Evolutionary conservation across 2,329 filamentous ascomycete species (phyloP).

Genomic region (Diaporthe vaccinii): DNA sequence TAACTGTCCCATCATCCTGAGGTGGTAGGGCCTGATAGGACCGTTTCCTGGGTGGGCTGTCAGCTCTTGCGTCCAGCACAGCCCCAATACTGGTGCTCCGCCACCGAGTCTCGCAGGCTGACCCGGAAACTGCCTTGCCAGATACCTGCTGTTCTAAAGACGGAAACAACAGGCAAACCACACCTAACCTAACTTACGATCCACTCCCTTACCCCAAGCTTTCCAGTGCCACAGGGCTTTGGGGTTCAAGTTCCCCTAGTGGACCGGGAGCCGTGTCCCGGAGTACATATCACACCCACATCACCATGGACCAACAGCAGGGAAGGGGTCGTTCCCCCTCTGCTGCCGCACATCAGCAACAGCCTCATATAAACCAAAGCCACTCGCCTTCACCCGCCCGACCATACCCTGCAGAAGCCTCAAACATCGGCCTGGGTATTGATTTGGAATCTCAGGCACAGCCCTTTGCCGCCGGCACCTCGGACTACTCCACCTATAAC

Average conservation of each 20-base stretch:
- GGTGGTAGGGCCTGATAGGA: constrained; percentile 40
- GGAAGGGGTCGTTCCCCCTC: constrained; percentile 73
- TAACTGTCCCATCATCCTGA: constrained; percentile 39
- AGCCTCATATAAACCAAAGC: constrained; percentile 75
- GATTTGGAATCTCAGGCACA: constrained; percentile 66
- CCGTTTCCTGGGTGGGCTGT: constrained; percentile 39
- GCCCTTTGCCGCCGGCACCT: constrained; percentile 55
- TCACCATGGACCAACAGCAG: constrained; percentile 66
- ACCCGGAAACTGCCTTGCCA: constrained; percentile 42
- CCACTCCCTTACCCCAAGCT: constrained; percentile 17
- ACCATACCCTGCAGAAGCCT: constrained; percentile 58
- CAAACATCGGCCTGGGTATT: constrained; percentile 68
- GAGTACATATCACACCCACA: constrained; percentile 49
- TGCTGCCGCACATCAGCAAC: constrained; percentile 66
- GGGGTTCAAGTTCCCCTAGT: constrained; percentile 33
- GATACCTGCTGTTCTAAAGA: constrained; percentile 42
- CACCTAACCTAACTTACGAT: not conserved
- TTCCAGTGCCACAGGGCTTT: constrained; percentile 24
- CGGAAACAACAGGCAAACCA: constrained; percentile 39
- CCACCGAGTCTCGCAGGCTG: constrained; percentile 41
- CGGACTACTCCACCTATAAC: constrained; percentile 62
- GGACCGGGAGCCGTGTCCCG: constrained; percentile 35
- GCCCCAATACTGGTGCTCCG: constrained; percentile 41
- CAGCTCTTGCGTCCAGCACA: constrained; percentile 41
- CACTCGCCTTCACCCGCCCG: constrained; percentile 67